These are phyloP conservation scores for Pseudonitzschia pungens DNA, from an alignment of 108 stramenopile genomes.

Conservation along the genomic window DNA sequence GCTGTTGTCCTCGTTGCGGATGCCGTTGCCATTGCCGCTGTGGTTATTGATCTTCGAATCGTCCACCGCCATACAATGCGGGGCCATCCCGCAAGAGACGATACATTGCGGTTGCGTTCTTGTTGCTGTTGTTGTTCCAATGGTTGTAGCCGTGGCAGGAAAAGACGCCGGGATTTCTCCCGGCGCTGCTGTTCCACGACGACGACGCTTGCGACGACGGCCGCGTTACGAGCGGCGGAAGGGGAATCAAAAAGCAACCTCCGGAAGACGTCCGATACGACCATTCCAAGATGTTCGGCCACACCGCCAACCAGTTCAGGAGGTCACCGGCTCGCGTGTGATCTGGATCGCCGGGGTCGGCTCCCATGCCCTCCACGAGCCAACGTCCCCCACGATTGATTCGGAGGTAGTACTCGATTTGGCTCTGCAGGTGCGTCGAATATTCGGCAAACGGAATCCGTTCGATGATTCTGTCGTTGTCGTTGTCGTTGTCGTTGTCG, in stretches of 20 bases:
- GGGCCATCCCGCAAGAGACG: background rate
- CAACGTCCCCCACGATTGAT: background rate
- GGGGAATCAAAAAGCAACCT: background rate
- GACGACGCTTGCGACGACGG: too few species aligned
- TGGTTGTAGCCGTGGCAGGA: too few species aligned
- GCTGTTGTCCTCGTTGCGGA: too few species aligned
- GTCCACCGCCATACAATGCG: background rate
- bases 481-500: too few species aligned
- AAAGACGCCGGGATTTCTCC: too few species aligned
- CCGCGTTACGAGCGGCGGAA: background rate
- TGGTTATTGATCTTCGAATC: background rate
- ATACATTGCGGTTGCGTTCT: background rate
- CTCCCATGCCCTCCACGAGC: background rate
- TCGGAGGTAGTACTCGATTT: slow-evolving; percentile 3
- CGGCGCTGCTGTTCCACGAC: too few species aligned
- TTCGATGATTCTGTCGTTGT: too few species aligned
- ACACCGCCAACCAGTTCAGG: background rate
- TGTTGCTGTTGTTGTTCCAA: background rate
- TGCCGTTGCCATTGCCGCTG: too few species aligned
- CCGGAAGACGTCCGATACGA: background rate
- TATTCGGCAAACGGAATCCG: background rate
- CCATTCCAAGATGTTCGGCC: slow-evolving; percentile 4
- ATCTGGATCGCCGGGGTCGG: background rate
- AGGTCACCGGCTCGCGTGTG: background rate
- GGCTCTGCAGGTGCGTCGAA: background rate